These are phyloP conservation scores for Fraxinus latifolia DNA, from an alignment of 305 asterid species.

Conservation along the genomic window DNA sequence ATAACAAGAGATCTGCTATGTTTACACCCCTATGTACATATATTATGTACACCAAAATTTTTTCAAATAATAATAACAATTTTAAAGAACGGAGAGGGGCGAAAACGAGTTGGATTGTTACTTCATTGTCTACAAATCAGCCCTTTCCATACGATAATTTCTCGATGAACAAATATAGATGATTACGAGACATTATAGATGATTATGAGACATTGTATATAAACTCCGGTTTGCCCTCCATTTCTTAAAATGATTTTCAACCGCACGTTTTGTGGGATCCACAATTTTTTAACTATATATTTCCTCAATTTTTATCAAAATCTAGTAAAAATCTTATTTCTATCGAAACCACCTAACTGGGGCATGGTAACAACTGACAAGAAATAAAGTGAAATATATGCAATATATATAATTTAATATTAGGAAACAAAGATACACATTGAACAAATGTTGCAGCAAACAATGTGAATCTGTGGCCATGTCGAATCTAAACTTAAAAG, in stretches of 20 bases:
- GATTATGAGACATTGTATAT: background rate
- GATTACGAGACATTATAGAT: background rate
- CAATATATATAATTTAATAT: background rate
- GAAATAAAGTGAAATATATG: background rate
- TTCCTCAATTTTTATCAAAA: background rate
- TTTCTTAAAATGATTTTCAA: no score
- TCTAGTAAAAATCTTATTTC: background rate
- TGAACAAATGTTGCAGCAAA: conserved; percentile 27
- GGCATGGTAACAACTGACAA: background rate
- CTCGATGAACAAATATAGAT: background rate
- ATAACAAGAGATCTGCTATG: background rate
- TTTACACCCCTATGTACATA: no score
- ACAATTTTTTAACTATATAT: background rate
- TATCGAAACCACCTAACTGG: background rate
- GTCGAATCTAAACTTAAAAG: conserved; percentile 34
- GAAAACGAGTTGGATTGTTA: background rate
- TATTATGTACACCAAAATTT: no score
- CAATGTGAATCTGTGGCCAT: conserved; percentile 34
- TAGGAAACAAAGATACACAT: conserved; percentile 25
- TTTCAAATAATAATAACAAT: background rate
- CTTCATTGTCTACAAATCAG: background rate
- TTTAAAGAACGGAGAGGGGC: background rate
- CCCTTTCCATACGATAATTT: background rate
- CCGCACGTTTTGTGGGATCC: background rate
- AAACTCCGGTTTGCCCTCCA: background rate